These are phyloP conservation scores for Epicoccum sorghinum DNA, from an alignment of 2,329 filamentous ascomycete genomes.

Conservation along the genomic window DNA sequence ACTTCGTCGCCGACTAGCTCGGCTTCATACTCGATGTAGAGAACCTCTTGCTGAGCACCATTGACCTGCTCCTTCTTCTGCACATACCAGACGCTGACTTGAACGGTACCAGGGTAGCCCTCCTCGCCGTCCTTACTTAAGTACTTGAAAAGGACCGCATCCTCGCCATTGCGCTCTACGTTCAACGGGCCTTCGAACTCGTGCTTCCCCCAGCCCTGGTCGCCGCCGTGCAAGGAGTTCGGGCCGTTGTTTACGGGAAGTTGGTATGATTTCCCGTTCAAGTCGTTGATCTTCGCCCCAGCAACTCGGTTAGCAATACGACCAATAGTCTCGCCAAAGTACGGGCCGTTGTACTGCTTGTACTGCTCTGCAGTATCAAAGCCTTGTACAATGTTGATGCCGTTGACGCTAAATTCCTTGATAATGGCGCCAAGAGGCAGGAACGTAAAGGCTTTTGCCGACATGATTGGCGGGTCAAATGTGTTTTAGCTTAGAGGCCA, in stretches of 20 bases:
- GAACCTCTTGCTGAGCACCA: slow-evolving; percentile 69
- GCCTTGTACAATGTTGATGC: slow-evolving; percentile 84
- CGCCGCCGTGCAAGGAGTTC: slow-evolving; percentile 66
- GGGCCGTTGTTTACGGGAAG: slow-evolving; percentile 77
- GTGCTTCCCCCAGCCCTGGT: slow-evolving; percentile 80
- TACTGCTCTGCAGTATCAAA: slow-evolving; percentile 81
- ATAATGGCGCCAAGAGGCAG: slow-evolving; percentile 79
- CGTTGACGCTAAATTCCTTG: slow-evolving; percentile 78
- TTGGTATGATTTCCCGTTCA: slow-evolving; percentile 75
- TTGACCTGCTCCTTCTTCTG: slow-evolving; percentile 69
- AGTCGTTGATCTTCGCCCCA: slow-evolving; percentile 69
- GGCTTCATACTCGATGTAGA: slow-evolving; percentile 90
- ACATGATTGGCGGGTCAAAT: slow-evolving; percentile 28
- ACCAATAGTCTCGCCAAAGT: slow-evolving; percentile 94
- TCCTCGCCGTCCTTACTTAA: slow-evolving; percentile 82
- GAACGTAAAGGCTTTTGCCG: slow-evolving; percentile 59
- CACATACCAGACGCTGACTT: slow-evolving; percentile 79
- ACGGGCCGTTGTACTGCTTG: slow-evolving; percentile 73
- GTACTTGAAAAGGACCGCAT: slow-evolving; percentile 57
- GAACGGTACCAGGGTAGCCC: slow-evolving; percentile 85
- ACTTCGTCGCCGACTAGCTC: slow-evolving; percentile 74
- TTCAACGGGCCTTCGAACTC: slow-evolving; percentile 74
- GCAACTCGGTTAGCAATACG: slow-evolving; percentile 81
- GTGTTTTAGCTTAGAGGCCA: background rate
- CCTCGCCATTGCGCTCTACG: slow-evolving; percentile 57